Percentiles rank a stretch among this genome's conserved stretches.
Conservation (phyloP, 371 early-diverging fungal species). For the Funneliformis caledonium region DNA sequence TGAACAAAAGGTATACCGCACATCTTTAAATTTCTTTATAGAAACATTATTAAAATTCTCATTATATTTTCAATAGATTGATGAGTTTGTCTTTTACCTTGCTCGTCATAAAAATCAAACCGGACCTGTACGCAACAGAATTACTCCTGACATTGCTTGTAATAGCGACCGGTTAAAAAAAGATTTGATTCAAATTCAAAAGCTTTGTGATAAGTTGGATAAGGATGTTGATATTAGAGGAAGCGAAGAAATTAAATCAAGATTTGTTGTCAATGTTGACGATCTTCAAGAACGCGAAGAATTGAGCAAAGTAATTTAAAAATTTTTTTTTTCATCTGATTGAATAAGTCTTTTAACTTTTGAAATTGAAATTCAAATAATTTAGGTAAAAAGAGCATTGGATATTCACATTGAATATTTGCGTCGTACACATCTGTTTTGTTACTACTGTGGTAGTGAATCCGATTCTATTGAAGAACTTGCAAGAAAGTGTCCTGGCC, state of each 20-base stretch:
- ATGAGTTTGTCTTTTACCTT: constrained; percentile 76
- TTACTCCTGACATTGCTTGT: constrained; percentile 67
- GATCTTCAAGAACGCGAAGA: constrained; percentile 7
- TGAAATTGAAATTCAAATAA: background rate
- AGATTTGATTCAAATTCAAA: constrained; percentile 67
- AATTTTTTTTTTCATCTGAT: background rate
- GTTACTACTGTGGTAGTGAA: constrained; percentile 91
- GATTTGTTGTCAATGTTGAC: constrained; percentile 31
- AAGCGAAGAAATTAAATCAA: background rate
- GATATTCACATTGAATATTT: constrained; percentile 87
- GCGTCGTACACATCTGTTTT: constrained; percentile 89
- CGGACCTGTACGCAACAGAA: constrained; percentile 55
- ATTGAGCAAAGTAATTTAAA: background rate
- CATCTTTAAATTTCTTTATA: background rate
- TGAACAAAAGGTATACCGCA: constrained; percentile 50
- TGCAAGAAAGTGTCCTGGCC: constrained; percentile 71
- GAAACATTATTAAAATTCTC: background rate
- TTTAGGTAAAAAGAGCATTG: constrained; percentile 61
- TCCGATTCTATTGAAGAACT: constrained; percentile 85
- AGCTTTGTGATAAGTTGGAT: constrained; percentile 66
- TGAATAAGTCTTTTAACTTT: background rate
- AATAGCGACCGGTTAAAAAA: constrained; percentile 67
- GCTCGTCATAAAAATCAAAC: constrained; percentile 54
- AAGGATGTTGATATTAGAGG: constrained; percentile 52
- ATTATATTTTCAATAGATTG: constrained; percentile 54